Evolutionary conservation across 2,329 filamentous ascomycete genomes (phyloP).

Genomic region (Cadophora malorum): DNA sequence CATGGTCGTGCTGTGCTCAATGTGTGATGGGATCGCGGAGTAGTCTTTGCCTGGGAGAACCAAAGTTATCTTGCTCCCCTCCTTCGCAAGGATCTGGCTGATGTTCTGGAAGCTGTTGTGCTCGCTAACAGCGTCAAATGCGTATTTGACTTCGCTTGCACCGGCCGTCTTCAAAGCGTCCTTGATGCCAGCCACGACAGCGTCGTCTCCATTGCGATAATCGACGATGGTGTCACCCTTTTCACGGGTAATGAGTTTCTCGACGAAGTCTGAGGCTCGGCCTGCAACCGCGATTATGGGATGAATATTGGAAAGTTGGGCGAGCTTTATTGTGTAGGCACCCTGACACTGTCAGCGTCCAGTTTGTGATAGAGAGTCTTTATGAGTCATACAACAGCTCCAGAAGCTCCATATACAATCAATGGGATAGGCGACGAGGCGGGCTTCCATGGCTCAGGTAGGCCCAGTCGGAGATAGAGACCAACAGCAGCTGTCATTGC

Average conservation of each 20-base stretch:
- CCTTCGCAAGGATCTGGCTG: slow-evolving; percentile 36
- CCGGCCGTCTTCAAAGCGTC: slow-evolving; percentile 39
- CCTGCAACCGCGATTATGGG: slow-evolving; percentile 65
- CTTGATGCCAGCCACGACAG: slow-evolving; percentile 47
- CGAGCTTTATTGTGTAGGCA: slow-evolving; percentile 62
- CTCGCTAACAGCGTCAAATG: slow-evolving; percentile 42
- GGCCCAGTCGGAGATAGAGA: slow-evolving; percentile 47
- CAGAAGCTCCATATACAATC: slow-evolving; percentile 42
- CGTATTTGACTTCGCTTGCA: slow-evolving; percentile 38
- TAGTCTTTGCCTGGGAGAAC: slow-evolving; percentile 53
- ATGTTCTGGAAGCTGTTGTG: slow-evolving; percentile 42
- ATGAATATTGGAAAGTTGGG: slow-evolving; percentile 55
- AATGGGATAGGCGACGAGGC: slow-evolving; percentile 34
- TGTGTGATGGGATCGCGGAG: slow-evolving; percentile 43
- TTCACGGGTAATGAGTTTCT: slow-evolving; percentile 53
- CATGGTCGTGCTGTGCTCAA: slow-evolving; percentile 32
- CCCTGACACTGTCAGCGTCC: slow-evolving; percentile 46
- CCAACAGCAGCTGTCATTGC: slow-evolving; percentile 52
- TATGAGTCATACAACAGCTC: slow-evolving; percentile 38
- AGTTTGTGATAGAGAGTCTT: background rate
- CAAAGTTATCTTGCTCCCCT: slow-evolving; percentile 47
- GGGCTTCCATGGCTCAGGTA: slow-evolving; percentile 50
- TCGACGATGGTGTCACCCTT: slow-evolving; percentile 63
- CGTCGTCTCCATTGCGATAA: slow-evolving; percentile 57
- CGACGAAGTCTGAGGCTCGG: slow-evolving; percentile 53